Evolutionary conservation across 345 rosid species (phyloP).

Genomic region (Clausena lansium): DNA sequence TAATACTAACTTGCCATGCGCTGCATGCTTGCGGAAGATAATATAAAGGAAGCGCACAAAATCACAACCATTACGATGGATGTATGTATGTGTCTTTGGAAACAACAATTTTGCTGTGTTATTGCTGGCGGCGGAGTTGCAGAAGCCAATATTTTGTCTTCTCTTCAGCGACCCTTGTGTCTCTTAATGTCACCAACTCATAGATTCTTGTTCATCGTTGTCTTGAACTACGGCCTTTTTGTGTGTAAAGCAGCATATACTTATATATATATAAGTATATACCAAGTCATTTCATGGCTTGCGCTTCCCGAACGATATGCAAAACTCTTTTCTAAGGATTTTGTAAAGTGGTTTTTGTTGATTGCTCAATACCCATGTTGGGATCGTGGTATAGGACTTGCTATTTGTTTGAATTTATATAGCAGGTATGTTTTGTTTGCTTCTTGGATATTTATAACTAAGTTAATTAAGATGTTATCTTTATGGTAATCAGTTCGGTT

Average conservation of each 20-base stretch:
- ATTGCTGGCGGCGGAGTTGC: conserved; percentile 25
- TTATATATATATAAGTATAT: neutral
- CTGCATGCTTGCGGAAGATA: neutral
- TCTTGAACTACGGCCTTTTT: neutral
- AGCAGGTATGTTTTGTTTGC: neutral
- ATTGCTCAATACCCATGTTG: neutral
- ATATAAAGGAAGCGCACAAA: neutral
- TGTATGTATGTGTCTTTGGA: conserved; percentile 2
- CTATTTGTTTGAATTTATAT: neutral
- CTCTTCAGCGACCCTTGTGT: neutral
- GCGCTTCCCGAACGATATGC: neutral
- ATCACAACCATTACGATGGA: neutral
- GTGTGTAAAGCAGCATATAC: neutral
- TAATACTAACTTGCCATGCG: neutral
- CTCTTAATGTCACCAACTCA: neutral
- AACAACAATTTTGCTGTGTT: conserved; percentile 18
- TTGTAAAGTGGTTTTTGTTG: neutral
- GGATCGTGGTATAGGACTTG: conserved; percentile 1
- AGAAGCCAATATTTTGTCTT: conserved; percentile 10
- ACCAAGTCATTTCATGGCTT: neutral
- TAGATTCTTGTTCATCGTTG: neutral
- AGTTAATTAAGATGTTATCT: neutral
- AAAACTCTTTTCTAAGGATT: neutral
- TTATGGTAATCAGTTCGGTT: neutral
- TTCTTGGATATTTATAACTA: too few relatives aligned